Evolutionary conservation across 768 basidiomycete species (phyloP).

Genomic region (Solioccasus polychromus): DNA sequence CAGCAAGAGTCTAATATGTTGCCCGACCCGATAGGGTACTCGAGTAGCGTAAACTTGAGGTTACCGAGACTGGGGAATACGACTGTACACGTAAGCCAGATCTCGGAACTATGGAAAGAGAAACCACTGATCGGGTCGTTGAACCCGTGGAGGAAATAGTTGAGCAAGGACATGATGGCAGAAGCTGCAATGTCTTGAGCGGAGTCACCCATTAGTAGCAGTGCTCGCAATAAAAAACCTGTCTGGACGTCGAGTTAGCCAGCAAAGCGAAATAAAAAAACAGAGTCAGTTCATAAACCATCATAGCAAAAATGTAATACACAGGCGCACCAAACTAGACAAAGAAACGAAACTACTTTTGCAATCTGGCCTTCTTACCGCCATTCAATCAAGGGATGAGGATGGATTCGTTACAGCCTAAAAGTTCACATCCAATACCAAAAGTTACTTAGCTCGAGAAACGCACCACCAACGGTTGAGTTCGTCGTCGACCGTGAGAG

Average conservation of each 20-base stretch:
- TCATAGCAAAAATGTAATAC: constrained; percentile 75
- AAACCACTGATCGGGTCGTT: too few species aligned
- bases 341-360: constrained; percentile 72
- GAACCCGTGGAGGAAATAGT: constrained; percentile 73
- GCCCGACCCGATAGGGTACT: too few species aligned
- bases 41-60: too few species aligned
- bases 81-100: constrained; percentile 76
- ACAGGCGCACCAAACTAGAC: constrained; percentile 73
- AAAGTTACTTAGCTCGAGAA: constrained; percentile 14
- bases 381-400: constrained; percentile 82
- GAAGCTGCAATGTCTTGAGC: constrained; percentile 61
- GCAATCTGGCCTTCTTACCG: constrained; percentile 78
- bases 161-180: constrained; percentile 65
- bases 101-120: constrained; percentile 79
- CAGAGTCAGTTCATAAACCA: constrained; percentile 41
- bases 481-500: constrained; percentile 86
- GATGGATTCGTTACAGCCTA: constrained; percentile 52
- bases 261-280: background rate
- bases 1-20: too few species aligned
- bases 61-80: too few species aligned
- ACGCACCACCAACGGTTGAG: constrained; percentile 80
- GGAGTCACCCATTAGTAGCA: background rate
- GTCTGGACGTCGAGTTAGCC: constrained; percentile 25
- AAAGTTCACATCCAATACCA: too few species aligned
- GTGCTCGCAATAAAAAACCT: constrained; percentile 52